A percentile compares a stretch with the other conserved stretches of the same genome.
phyloP scores from a whole-genome alignment of 768 basidiomycete species.

The Mycena sanguinolenta region DNA sequence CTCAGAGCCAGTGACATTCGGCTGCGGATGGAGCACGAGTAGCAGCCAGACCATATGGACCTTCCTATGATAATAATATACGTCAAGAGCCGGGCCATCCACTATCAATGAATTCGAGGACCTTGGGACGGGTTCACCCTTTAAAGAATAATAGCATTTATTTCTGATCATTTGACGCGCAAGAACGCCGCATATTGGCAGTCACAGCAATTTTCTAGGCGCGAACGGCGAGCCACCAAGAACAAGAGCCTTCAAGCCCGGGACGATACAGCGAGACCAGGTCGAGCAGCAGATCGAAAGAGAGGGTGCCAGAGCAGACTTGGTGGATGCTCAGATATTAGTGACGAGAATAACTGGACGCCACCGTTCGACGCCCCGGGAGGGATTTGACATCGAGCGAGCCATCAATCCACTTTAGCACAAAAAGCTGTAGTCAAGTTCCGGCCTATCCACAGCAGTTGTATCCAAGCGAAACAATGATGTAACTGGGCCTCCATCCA shows the following conservation, averaged over 20 bases:
- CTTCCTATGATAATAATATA: neutral
- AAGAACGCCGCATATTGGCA: neutral
- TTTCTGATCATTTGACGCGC: neutral
- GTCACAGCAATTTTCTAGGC: neutral
- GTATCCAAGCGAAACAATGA: neutral
- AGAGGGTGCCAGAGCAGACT: neutral
- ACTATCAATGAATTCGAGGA: neutral
- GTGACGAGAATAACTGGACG: neutral
- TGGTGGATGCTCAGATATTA: neutral
- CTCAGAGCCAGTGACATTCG: no score
- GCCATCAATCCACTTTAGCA: conserved; percentile 6
- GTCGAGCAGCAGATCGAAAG: neutral
- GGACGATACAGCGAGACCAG: no score
- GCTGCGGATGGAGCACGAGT: neutral
- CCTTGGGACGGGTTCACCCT: neutral
- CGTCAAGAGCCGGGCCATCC: neutral
- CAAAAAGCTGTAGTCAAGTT: conserved; percentile 29
- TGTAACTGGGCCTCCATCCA: conserved; percentile 10
- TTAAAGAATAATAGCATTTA: neutral
- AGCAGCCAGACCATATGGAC: neutral
- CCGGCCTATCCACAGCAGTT: conserved; percentile 26
- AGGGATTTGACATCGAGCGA: neutral
- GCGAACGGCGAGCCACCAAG: neutral
- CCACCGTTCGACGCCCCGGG: conserved; percentile 5
- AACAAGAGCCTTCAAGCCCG: neutral